phyloP scores from a whole-genome alignment of 768 basidiomycete genomes.

The Daedaleopsis nitida region DNA sequence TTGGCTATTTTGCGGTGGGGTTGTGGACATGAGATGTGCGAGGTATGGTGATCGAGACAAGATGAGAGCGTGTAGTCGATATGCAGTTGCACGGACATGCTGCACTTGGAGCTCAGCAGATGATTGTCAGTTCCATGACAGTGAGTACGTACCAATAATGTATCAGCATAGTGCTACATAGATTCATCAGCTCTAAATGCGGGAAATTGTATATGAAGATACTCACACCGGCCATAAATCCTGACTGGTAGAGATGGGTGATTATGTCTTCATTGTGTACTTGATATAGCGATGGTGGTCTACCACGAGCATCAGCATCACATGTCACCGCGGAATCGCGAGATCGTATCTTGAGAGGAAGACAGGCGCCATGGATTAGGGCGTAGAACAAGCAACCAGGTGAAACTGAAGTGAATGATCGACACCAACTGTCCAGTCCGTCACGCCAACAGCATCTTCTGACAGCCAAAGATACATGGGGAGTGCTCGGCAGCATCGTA shows the following conservation, averaged over 20 bases:
- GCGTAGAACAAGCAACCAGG: background rate
- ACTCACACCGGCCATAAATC: constrained; percentile 82
- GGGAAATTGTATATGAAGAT: background rate
- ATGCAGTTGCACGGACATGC: constrained; percentile 76
- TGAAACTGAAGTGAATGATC: background rate
- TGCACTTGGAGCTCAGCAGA: constrained; percentile 27
- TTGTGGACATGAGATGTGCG: constrained; percentile 85
- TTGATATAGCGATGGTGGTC: constrained; percentile 46
- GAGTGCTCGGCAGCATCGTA: background rate
- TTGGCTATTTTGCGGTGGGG: constrained; percentile 64
- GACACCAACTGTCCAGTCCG: background rate
- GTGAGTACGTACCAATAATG: constrained; percentile 53
- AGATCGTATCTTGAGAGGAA: constrained; percentile 2
- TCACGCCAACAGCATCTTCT: too few species aligned
- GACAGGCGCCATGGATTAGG: constrained; percentile 11
- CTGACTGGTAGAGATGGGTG: constrained; percentile 75
- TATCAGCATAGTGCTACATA: constrained; percentile 79
- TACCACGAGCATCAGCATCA: background rate
- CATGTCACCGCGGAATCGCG: background rate
- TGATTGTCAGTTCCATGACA: background rate
- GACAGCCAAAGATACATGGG: background rate
- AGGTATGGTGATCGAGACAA: constrained; percentile 87
- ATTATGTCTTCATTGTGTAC: constrained; percentile 78
- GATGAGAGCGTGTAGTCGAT: constrained; percentile 82
- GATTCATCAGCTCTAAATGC: background rate